These are phyloP conservation scores for Alternaria viburni DNA, from an alignment of 2,329 filamentous ascomycete species.

Conservation along the genomic window DNA sequence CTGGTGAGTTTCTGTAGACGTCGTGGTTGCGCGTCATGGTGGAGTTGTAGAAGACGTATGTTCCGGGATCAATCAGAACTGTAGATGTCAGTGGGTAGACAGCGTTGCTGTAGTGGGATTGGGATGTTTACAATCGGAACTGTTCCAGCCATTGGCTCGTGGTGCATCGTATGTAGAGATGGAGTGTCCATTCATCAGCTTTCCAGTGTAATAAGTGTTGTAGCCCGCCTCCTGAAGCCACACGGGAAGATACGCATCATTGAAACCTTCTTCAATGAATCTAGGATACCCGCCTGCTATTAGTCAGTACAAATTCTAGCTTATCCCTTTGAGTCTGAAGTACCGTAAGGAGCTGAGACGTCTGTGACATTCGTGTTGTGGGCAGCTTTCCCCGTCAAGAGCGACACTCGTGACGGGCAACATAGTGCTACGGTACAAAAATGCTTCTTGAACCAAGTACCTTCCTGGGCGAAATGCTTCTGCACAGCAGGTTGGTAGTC, in stretches of 20 bases:
- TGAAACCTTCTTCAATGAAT: conserved; percentile 68
- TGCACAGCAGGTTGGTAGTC: conserved; percentile 65
- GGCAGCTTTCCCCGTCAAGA: conserved; percentile 70
- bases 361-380: conserved; percentile 76
- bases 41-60: conserved; percentile 71
- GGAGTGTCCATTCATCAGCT: conserved; percentile 71
- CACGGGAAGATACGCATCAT: conserved; percentile 71
- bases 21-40: conserved; percentile 68
- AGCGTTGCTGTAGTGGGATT: too few relatives aligned
- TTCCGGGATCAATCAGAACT: conserved; percentile 67
- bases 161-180: conserved; percentile 67
- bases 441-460: conserved; percentile 66
- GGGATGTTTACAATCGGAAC: conserved; percentile 49
- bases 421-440: conserved; percentile 72
- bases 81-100: background rate
- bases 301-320: background rate
- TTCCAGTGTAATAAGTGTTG: conserved; percentile 75
- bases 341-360: conserved; percentile 61
- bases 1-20: conserved; percentile 61
- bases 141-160: conserved; percentile 64
- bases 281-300: conserved; percentile 65
- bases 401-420: conserved; percentile 69
- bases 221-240: conserved; percentile 75
- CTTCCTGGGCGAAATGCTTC: conserved; percentile 63
- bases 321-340: background rate